Percentiles rank a stretch among this genome's conserved stretches.
These are phyloP conservation scores for Lolium multiflorum DNA, from an alignment of 176 grass and related monocot species.

Conservation along the genomic window DNA sequence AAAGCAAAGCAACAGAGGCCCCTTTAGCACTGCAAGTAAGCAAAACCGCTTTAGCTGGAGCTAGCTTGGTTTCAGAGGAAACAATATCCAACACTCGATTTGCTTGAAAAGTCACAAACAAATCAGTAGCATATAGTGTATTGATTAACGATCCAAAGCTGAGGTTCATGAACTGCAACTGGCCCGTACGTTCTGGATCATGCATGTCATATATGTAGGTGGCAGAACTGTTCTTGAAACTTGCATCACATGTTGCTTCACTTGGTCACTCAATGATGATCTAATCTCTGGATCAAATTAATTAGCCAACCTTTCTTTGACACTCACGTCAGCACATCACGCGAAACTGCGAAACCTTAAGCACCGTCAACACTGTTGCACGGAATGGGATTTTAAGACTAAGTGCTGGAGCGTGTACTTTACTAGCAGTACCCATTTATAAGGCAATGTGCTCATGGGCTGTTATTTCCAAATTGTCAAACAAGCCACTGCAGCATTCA, in stretches of 20 bases:
- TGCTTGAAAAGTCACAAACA: slow-evolving; percentile 53
- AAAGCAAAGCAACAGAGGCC: slow-evolving; percentile 45
- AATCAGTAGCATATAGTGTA: neutral
- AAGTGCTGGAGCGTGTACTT: neutral
- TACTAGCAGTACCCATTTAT: too few species aligned
- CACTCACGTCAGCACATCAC: neutral
- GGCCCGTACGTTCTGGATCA: slow-evolving; percentile 18
- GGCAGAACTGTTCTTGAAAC: slow-evolving; percentile 41
- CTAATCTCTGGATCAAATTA: slow-evolving; percentile 3
- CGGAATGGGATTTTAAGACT: slow-evolving; percentile 7
- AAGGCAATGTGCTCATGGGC: too few species aligned
- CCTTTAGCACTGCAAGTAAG: slow-evolving; percentile 50
- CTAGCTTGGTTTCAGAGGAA: slow-evolving; percentile 42
- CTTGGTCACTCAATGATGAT: too few species aligned
- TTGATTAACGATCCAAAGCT: neutral
- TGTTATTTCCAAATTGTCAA: neutral
- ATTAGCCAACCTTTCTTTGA: neutral
- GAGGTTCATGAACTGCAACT: slow-evolving; percentile 15
- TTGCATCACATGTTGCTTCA: slow-evolving; percentile 19
- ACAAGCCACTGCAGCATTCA: neutral
- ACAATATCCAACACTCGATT: slow-evolving; percentile 6
- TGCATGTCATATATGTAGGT: slow-evolving; percentile 15
- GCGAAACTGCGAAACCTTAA: neutral
- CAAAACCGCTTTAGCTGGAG: neutral
- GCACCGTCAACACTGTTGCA: slow-evolving; percentile 12